Evolutionary conservation across 2,329 filamentous ascomycete species (phyloP).

Genomic region (Trichoderma brevicompactum): DNA sequence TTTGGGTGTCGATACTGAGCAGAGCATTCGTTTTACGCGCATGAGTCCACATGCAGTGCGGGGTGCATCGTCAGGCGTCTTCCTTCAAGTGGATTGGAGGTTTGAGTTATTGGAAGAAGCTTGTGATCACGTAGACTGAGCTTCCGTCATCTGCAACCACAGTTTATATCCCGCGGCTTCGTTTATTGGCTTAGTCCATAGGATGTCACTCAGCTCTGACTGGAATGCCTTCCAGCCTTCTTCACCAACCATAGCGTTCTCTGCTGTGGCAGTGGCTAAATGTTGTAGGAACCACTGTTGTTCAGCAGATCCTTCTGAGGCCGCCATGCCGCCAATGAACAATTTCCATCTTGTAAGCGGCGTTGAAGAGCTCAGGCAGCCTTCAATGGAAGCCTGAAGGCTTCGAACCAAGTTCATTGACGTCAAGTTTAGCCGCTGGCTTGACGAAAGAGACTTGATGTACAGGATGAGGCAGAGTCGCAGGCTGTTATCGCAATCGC

Average conservation of each 20-base stretch:
- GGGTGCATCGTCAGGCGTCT: no score
- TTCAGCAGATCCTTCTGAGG: constrained; percentile 1
- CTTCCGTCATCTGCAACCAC: not conserved
- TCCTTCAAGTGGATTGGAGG: no score
- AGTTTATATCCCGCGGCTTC: not conserved
- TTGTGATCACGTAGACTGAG: not conserved
- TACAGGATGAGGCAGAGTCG: constrained; percentile 18
- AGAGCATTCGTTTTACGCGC: no score
- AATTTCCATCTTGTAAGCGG: constrained; percentile 8
- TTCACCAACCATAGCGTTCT: not conserved
- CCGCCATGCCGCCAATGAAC: constrained; percentile 4
- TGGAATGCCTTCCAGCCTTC: not conserved
- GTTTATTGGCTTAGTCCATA: constrained; percentile 1
- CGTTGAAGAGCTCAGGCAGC: not conserved
- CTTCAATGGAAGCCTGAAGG: constrained; percentile 3
- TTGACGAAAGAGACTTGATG: constrained; percentile 8
- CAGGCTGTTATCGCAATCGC: constrained; percentile 8
- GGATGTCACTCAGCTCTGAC: not conserved
- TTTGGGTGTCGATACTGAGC: no score
- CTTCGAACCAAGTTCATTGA: constrained; percentile 9
- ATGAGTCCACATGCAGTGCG: no score
- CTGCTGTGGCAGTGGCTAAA: not conserved
- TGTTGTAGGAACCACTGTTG: constrained; percentile 9
- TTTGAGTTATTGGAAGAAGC: no score
- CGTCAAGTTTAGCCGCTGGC: not conserved